Conservation (phyloP, 768 basidiomycete genomes). For the Imleria badia region DNA sequence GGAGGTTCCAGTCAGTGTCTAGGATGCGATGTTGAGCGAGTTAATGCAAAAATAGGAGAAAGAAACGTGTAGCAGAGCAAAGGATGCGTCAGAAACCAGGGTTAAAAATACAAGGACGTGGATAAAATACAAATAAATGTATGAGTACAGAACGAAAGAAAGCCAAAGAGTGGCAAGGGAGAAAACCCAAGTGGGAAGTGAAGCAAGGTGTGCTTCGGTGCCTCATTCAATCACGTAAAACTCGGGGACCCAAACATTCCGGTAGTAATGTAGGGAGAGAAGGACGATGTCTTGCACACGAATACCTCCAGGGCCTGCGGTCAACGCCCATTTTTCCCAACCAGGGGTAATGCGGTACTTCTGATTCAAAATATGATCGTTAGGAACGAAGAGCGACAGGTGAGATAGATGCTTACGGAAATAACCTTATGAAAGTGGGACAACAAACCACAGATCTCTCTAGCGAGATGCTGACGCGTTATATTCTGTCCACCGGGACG, state of each 20-base stretch:
- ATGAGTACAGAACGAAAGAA: background rate
- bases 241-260: slow-evolving; percentile 29
- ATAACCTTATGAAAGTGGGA: slow-evolving; percentile 1
- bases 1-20: background rate
- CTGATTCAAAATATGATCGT: background rate
- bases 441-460: slow-evolving; percentile 15
- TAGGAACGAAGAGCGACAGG: background rate
- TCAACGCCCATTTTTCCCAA: slow-evolving; percentile 22
- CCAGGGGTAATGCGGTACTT: slow-evolving; percentile 8
- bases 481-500: slow-evolving; percentile 3
- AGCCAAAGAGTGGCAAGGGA: background rate
- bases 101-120: background rate
- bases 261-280: slow-evolving; percentile 28
- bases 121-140: slow-evolving; percentile 10
- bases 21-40: background rate
- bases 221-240: slow-evolving; percentile 27
- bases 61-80: background rate
- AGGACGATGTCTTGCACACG: slow-evolving; percentile 16
- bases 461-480: slow-evolving; percentile 22
- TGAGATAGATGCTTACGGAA: slow-evolving; percentile 5
- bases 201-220: background rate
- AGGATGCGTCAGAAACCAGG: background rate
- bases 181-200: background rate
- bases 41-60: background rate
- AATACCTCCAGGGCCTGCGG: slow-evolving; percentile 15